phyloP scores from a whole-genome alignment of 345 rosid species.

The Clausena lansium region DNA sequence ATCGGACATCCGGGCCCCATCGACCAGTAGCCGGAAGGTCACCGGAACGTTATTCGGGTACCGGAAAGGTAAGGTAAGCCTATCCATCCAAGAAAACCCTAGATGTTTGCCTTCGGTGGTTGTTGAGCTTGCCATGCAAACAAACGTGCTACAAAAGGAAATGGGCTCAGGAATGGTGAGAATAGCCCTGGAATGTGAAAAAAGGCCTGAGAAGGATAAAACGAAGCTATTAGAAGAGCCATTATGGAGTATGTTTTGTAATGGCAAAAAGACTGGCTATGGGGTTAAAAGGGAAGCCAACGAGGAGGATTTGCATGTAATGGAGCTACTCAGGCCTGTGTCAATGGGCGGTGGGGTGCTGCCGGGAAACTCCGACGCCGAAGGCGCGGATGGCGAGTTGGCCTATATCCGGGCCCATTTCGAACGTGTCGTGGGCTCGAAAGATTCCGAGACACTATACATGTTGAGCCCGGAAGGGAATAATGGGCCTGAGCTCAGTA shows the following conservation, averaged over 20 bases:
- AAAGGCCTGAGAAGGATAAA: slow-evolving; percentile 52
- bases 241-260: slow-evolving; percentile 76
- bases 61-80: slow-evolving; percentile 69
- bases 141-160: slow-evolving; percentile 56
- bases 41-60: slow-evolving; percentile 75
- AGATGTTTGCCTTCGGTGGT: slow-evolving; percentile 58
- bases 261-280: slow-evolving; percentile 75
- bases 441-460: slow-evolving; percentile 74
- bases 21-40: slow-evolving; percentile 28
- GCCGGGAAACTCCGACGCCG: slow-evolving; percentile 62
- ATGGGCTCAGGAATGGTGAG: slow-evolving; percentile 70
- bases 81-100: slow-evolving; percentile 66
- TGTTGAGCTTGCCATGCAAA: slow-evolving; percentile 65
- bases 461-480: slow-evolving; percentile 86
- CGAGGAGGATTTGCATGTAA: slow-evolving; percentile 65
- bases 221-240: slow-evolving; percentile 58
- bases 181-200: slow-evolving; percentile 76
- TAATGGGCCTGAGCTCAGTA: slow-evolving; percentile 79
- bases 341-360: slow-evolving; percentile 90
- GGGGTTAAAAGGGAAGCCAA: slow-evolving; percentile 65
- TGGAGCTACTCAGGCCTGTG: slow-evolving; percentile 75
- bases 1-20: slow-evolving; percentile 33
- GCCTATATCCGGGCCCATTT: slow-evolving; percentile 80
- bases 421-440: slow-evolving; percentile 77
- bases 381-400: slow-evolving; percentile 69